Conservation (phyloP, 108 stramenopile genomes). For the Conticribra weissflogii region DNA sequence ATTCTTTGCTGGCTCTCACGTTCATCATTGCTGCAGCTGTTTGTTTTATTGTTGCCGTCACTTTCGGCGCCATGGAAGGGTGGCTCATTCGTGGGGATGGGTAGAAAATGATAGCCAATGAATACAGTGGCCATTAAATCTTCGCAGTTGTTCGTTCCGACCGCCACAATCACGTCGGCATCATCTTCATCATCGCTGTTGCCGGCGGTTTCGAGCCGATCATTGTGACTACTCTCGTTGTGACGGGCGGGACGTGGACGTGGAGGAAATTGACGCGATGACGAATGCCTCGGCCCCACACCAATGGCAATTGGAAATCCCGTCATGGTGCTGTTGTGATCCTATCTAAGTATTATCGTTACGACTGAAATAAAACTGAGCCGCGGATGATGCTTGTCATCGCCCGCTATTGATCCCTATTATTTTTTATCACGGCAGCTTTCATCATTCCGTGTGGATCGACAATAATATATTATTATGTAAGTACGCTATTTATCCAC, state of each 20-base stretch:
- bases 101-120: conserved; percentile 36
- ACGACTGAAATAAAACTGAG: too few species aligned
- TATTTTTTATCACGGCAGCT: too few species aligned
- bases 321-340: too few species aligned
- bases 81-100: too few species aligned
- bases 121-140: conserved; percentile 36
- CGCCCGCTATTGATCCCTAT: too few species aligned
- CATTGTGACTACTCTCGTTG: not conserved
- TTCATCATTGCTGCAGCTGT: not conserved
- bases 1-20: not conserved
- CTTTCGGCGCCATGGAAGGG: not conserved
- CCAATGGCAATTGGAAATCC: conserved; percentile 44
- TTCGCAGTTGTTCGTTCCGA: conserved; percentile 45
- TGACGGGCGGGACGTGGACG: not conserved
- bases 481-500: too few species aligned
- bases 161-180: conserved; percentile 28
- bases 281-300: conserved; percentile 32
- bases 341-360: too few species aligned
- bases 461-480: too few species aligned
- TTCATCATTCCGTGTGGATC: too few species aligned
- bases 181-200: not conserved
- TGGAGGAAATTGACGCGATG: conserved; percentile 35
- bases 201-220: not conserved
- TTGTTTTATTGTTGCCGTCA: not conserved
- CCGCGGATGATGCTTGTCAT: too few species aligned